A percentile compares a stretch with the other conserved stretches of the same genome.
phyloP scores from a whole-genome alignment of 305 asterid genomes.

The Euphrasia arctica region DNA sequence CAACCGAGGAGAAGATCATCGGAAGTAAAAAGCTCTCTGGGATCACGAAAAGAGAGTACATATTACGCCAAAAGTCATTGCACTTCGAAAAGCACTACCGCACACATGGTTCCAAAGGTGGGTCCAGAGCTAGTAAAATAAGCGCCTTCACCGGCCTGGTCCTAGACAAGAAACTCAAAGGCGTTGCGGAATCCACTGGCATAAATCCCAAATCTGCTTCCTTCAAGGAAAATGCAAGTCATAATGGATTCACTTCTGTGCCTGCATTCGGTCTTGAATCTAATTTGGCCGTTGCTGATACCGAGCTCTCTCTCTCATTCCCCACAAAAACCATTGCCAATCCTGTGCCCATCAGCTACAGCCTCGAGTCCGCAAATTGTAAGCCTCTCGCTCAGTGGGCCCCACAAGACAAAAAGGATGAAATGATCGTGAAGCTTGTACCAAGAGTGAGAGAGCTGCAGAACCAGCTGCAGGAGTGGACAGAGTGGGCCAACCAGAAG shows the following conservation, averaged over 20 bases:
- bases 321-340: conserved; percentile 52
- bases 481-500: conserved; percentile 96
- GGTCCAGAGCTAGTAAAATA: conserved; percentile 63
- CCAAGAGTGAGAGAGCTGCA: conserved; percentile 69
- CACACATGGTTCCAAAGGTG: conserved; percentile 60
- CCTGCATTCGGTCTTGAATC: conserved; percentile 50
- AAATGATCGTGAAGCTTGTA: conserved; percentile 65
- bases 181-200: conserved; percentile 59
- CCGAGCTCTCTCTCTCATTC: conserved; percentile 70
- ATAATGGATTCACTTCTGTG: conserved; percentile 31
- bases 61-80: conserved; percentile 72
- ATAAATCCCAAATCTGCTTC: conserved; percentile 48
- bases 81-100: conserved; percentile 78
- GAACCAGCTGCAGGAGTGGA: conserved; percentile 88
- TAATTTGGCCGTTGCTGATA: conserved; percentile 57
- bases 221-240: conserved; percentile 43
- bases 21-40: conserved; percentile 72
- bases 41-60: conserved; percentile 69
- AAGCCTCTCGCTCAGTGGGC: conserved; percentile 42
- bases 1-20: conserved; percentile 55
- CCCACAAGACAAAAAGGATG: conserved; percentile 70
- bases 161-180: conserved; percentile 83
- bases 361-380: conserved; percentile 32
- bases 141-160: conserved; percentile 62
- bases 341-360: conserved; percentile 53